These are phyloP conservation scores for Saksenaea vasiformis DNA, from an alignment of 371 early-diverging fungal species.

Conservation along the genomic window DNA sequence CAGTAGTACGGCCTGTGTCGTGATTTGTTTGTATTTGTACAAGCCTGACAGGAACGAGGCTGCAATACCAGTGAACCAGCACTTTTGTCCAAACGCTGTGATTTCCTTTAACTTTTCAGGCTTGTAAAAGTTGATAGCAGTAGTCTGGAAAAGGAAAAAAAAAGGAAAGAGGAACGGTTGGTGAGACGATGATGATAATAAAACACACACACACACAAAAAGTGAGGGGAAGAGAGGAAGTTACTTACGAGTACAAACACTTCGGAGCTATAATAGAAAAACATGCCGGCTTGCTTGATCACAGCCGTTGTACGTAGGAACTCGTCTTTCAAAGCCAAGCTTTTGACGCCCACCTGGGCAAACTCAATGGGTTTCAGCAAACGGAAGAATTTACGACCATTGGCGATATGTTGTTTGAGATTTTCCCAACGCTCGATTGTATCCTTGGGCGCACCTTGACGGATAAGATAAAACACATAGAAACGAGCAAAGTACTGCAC, in stretches of 20 bases:
- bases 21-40: constrained; percentile 58
- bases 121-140: constrained; percentile 43
- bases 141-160: constrained; percentile 20
- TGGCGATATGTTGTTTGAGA: constrained; percentile 56
- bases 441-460: constrained; percentile 56
- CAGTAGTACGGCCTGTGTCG: constrained; percentile 14
- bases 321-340: constrained; percentile 53
- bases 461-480: constrained; percentile 57
- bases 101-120: constrained; percentile 54
- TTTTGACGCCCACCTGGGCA: constrained; percentile 57
- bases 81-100: constrained; percentile 51
- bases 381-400: constrained; percentile 65
- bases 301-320: constrained; percentile 49
- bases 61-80: constrained; percentile 69
- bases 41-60: constrained; percentile 60
- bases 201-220: neutral
- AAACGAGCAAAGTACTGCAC: constrained; percentile 79
- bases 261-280: constrained; percentile 59
- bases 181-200: neutral
- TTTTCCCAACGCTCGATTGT: constrained; percentile 55
- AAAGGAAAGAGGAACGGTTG: neutral
- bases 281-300: constrained; percentile 57
- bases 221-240: constrained; percentile 20
- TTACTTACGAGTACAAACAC: constrained; percentile 62
- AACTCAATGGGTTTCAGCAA: constrained; percentile 63